Evolutionary conservation across 2,329 filamentous ascomycete species (phyloP), one percentile per base, ranked within the genome.

Genomic region (Curvularia hawaiiensis): DNA sequence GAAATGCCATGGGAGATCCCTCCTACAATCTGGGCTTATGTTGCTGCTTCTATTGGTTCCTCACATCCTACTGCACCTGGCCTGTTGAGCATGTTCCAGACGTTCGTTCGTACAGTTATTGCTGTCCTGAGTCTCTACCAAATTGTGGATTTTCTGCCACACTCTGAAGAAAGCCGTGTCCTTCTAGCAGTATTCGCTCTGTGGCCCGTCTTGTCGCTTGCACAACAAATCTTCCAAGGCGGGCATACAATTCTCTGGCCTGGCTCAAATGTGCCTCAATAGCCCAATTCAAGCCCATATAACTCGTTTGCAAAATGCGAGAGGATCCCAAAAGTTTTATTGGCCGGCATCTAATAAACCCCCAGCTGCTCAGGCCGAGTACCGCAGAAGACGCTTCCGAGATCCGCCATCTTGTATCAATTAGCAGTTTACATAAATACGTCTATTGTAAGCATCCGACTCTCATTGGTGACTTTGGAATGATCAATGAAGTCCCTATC

Each of bases 391-490:
- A 20, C 83, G 84, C 54, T 60, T 58, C 0, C 63, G 76, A 1
- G 71, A 78, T 0, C 82, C 82, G 0, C 83, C 82, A 0, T 68
- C 71, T 0, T 82, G 83, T 0, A 84, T 84, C 30, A 67, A 79
- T 1, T 67, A 59, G 3, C 84, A 82, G 83, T 80, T 75, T 22
- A 61, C 74, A 1, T 83, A n/a, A n/a, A n/a, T n/a, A 76, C 47
- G 81, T 82, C 0, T 49, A 63, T 1, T 60, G 62, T 0, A 67
- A 80, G 1, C 31, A 77, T 2, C 82, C 81, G 0, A 72, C 73
- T 0, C 74, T 84, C n/a, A 82, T 84, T 31, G 82, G 84, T 55
- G 79, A 84, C 3, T 84, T 81, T 28, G 79, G 22, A 24, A 84
- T 64, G 0, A 80, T 84, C 2, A 67, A 77, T 40, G 56, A 78